Percentiles rank a stretch among this genome's conserved stretches.
These are phyloP conservation scores for Globisporangium sylvaticum DNA, from an alignment of 352 stramenopile species.

Conservation along the genomic window DNA sequence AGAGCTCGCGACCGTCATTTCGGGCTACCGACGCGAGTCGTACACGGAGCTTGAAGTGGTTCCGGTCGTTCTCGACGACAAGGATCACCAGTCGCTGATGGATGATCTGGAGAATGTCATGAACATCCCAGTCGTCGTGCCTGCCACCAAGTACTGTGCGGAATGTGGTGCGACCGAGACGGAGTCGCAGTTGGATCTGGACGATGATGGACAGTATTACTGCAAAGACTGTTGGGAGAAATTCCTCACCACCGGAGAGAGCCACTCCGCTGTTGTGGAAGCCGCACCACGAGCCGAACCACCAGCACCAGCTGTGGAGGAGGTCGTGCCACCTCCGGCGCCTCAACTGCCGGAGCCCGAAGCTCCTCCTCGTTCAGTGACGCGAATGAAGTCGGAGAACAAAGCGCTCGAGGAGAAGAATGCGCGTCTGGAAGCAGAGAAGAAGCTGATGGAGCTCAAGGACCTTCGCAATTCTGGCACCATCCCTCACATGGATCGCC, in stretches of 20 bases:
- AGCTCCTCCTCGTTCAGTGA: slow-evolving; percentile 27
- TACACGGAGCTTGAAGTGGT: slow-evolving; percentile 73
- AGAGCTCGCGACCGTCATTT: slow-evolving; percentile 67
- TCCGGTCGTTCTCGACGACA: slow-evolving; percentile 50
- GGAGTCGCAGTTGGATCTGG: slow-evolving; percentile 69
- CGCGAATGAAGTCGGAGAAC: slow-evolving; percentile 38
- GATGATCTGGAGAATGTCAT: slow-evolving; percentile 74
- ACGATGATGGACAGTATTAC: slow-evolving; percentile 84
- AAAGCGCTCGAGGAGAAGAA: slow-evolving; percentile 72
- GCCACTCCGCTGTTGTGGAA: slow-evolving; percentile 8
- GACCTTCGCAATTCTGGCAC: slow-evolving; percentile 64
- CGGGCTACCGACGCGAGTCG: slow-evolving; percentile 69
- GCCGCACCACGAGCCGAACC: background rate
- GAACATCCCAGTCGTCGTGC: slow-evolving; percentile 77
- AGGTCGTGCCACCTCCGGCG: slow-evolving; percentile 6
- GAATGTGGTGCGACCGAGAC: slow-evolving; percentile 77
- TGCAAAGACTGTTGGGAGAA: slow-evolving; percentile 88
- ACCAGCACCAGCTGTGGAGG: slow-evolving; percentile 15
- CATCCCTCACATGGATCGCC: slow-evolving; percentile 51
- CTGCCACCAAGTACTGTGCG: slow-evolving; percentile 71
- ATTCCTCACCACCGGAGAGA: slow-evolving; percentile 53
- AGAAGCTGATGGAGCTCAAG: slow-evolving; percentile 80
- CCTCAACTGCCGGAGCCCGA: slow-evolving; percentile 23
- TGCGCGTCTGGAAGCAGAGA: slow-evolving; percentile 72
- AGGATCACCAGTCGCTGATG: slow-evolving; percentile 66